Evolutionary conservation across 495 filamentous ascomycete genomes (phyloP).

Genomic region (Penicillium pancosmium): DNA sequence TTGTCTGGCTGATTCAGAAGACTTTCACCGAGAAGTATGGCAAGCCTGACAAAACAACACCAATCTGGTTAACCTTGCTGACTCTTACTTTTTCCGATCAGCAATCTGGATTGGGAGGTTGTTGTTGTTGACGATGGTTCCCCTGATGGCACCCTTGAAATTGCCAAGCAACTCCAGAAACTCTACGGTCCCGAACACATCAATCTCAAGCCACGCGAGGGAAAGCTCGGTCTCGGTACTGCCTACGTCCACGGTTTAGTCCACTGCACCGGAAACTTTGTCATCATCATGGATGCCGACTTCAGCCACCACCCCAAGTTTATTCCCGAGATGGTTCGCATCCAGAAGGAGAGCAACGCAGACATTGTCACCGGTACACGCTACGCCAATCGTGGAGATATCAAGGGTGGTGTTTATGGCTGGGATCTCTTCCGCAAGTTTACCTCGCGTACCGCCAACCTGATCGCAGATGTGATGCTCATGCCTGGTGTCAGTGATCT

Average conservation of each 20-base stretch:
- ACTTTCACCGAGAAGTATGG: slow-evolving; percentile 77
- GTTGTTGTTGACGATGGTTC: slow-evolving; percentile 98
- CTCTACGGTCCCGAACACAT: slow-evolving; percentile 77
- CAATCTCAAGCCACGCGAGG: slow-evolving; percentile 79
- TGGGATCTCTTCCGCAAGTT: slow-evolving; percentile 98
- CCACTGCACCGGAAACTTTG: slow-evolving; percentile 84
- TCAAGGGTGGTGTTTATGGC: slow-evolving; percentile 87
- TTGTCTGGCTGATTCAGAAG: slow-evolving; percentile 87
- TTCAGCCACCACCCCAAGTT: slow-evolving; percentile 99
- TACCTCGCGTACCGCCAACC: slow-evolving; percentile 84
- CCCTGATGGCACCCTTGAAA: slow-evolving; percentile 88
- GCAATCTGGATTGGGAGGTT: slow-evolving; percentile 95
- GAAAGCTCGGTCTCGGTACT: slow-evolving; percentile 95
- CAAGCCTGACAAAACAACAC: not conserved
- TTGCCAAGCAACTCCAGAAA: slow-evolving; percentile 86
- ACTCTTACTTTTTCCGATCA: slow-evolving; percentile 32
- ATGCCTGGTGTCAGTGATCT: slow-evolving; percentile 95
- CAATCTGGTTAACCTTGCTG: not conserved
- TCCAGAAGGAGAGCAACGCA: slow-evolving; percentile 70
- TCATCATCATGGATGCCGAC: slow-evolving; percentile 99
- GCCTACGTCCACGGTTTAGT: slow-evolving; percentile 95
- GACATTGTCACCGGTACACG: slow-evolving; percentile 97
- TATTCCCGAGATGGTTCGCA: slow-evolving; percentile 82
- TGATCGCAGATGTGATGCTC: slow-evolving; percentile 93
- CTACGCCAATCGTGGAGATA: slow-evolving; percentile 67